Conservation (phyloP, 2,329 filamentous ascomycete species). For the Aureobasidium sp. region DNA sequence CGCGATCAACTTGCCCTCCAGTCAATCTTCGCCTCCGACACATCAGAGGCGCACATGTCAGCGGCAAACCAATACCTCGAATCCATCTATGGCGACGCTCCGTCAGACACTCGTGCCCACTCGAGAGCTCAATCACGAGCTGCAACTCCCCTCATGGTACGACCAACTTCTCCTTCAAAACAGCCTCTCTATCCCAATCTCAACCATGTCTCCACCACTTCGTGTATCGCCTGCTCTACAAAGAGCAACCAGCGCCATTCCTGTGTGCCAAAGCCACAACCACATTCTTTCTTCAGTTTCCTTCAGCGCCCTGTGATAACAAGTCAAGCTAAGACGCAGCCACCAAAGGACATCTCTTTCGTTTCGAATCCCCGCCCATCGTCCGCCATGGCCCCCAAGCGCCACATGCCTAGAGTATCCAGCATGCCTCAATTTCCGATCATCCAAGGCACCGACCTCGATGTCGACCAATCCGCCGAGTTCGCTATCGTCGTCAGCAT, state of each 20-base stretch:
- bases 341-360: constrained; percentile 22
- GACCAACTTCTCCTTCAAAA: constrained; percentile 19
- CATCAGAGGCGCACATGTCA: constrained; percentile 70
- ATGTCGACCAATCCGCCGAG: constrained; percentile 60
- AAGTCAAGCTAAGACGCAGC: constrained; percentile 9
- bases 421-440: constrained; percentile 65
- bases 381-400: constrained; percentile 36
- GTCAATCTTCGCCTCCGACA: constrained; percentile 67
- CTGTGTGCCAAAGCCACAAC: background rate
- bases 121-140: constrained; percentile 25
- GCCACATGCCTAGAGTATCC: constrained; percentile 59
- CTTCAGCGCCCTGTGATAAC: constrained; percentile 2
- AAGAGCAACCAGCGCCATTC: background rate
- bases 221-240: background rate
- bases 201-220: background rate
- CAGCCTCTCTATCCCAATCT: background rate
- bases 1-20: constrained; percentile 55
- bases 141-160: constrained; percentile 34
- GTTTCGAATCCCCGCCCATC: constrained; percentile 24
- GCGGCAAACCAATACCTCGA: constrained; percentile 72
- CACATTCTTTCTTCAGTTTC: constrained; percentile 3
- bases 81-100: constrained; percentile 61
- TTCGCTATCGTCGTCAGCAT: constrained; percentile 89
- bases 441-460: constrained; percentile 59
- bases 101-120: constrained; percentile 40